Percentiles rank a stretch among this genome's conserved stretches.
phyloP scores from a whole-genome alignment of 1,139 yeast species.

The Yamadazyma oceani region DNA sequence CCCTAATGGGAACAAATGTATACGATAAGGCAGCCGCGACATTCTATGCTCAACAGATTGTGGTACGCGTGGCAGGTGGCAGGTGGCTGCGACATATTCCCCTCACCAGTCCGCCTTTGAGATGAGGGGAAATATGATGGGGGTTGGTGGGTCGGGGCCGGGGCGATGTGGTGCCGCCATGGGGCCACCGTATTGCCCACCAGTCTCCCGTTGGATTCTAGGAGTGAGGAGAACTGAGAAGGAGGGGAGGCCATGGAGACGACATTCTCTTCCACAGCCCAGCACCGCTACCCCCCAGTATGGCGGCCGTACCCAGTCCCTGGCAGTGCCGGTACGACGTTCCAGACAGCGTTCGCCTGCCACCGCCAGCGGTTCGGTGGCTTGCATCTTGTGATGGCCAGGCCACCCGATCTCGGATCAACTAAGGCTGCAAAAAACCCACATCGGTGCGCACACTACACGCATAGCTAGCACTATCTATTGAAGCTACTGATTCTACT shows the following conservation, averaged over 20 bases:
- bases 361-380: no score
- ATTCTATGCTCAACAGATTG: slow-evolving; percentile 1
- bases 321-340: no score
- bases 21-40: background rate
- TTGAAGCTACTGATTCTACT: no score
- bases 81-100: background rate
- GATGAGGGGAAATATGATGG: background rate
- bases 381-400: no score
- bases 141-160: background rate
- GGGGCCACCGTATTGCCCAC: background rate
- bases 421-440: no score
- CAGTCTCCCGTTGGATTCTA: background rate
- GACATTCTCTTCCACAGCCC: no score
- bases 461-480: no score
- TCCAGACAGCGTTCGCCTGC: no score
- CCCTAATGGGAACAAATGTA: background rate
- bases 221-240: background rate
- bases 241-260: background rate
- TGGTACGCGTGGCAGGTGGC: background rate
- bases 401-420: no score
- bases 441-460: no score
- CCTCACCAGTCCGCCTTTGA: slow-evolving; percentile 1
- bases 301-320: no score
- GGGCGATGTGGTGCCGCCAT: background rate
- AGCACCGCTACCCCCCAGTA: no score